Evolutionary conservation across 441 rosid species (phyloP).

Genomic region (Eutrema salsugineum): DNA sequence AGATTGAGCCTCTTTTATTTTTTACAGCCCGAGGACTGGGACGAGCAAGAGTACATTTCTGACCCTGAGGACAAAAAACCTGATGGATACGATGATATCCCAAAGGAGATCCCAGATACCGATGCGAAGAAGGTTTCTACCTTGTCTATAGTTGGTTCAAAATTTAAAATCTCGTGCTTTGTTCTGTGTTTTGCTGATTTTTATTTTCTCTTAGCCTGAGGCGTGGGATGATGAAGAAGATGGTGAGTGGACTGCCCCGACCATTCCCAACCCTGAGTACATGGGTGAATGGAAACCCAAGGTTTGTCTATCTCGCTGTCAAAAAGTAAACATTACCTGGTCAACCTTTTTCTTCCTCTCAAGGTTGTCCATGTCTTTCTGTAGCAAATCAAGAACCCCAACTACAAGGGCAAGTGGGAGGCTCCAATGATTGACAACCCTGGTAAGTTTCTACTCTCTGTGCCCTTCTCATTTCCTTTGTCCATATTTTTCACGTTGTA

Average conservation of each 20-base stretch:
- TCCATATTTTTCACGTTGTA: neutral
- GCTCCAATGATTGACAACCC: slow-evolving; percentile 96
- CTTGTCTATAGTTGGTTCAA: neutral
- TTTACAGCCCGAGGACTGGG: slow-evolving; percentile 97
- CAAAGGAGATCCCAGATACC: slow-evolving; percentile 78
- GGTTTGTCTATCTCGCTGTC: slow-evolving; percentile 40
- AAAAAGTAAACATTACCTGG: neutral
- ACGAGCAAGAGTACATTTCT: slow-evolving; percentile 76
- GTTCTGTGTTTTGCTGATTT: neutral
- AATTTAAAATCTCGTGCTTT: neutral
- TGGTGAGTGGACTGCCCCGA: slow-evolving; percentile 95
- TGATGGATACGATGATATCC: slow-evolving; percentile 95
- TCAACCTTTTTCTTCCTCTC: slow-evolving; percentile 4
- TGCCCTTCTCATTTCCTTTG: neutral
- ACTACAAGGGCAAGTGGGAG: slow-evolving; percentile 96
- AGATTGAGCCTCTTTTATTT: neutral
- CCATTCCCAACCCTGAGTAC: slow-evolving; percentile 89
- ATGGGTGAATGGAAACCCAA: slow-evolving; percentile 88
- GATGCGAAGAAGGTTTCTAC: slow-evolving; percentile 83
- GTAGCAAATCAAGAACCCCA: slow-evolving; percentile 94
- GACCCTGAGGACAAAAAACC: slow-evolving; percentile 97
- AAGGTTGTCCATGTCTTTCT: neutral
- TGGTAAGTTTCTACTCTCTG: slow-evolving; percentile 40
- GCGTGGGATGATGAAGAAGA: slow-evolving; percentile 99
- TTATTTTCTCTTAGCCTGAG: slow-evolving; percentile 58